These are phyloP conservation scores for Aureobasidium sp. DNA, from an alignment of 2,329 filamentous ascomycete species.

Conservation along the genomic window DNA sequence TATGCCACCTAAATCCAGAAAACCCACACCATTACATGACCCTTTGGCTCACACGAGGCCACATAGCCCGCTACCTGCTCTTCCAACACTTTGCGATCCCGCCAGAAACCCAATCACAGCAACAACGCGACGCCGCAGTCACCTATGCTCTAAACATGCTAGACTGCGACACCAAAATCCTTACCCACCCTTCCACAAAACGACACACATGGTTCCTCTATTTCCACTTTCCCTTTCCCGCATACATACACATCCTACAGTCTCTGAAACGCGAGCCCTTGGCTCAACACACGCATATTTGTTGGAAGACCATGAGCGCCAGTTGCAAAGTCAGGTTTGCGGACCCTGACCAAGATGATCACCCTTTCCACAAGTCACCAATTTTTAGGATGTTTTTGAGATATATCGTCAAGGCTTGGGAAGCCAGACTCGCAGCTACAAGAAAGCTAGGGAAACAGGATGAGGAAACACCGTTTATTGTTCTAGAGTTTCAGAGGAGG, in stretches of 20 bases:
- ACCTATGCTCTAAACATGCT: constrained; percentile 35
- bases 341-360: constrained; percentile 14
- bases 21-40: constrained; percentile 44
- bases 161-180: constrained; percentile 41
- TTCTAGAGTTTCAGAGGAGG: not conserved
- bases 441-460: not conserved
- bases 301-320: constrained; percentile 42
- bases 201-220: constrained; percentile 38
- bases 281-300: constrained; percentile 27
- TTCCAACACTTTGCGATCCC: constrained; percentile 35
- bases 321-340: constrained; percentile 37
- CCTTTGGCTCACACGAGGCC: constrained; percentile 38
- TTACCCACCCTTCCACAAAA: constrained; percentile 36
- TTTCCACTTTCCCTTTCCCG: constrained; percentile 44
- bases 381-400: constrained; percentile 41
- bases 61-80: constrained; percentile 45
- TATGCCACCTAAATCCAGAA: constrained; percentile 35
- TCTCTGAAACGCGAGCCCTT: constrained; percentile 36
- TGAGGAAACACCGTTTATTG: not conserved
- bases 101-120: constrained; percentile 19
- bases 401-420: constrained; percentile 58
- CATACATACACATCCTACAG: constrained; percentile 42
- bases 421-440: constrained; percentile 32
- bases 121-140: constrained; percentile 26
- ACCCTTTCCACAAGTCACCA: constrained; percentile 20